Conservation (phyloP, 2,329 filamentous ascomycete species). For the Dothidotthia symphoricarpi region DNA sequence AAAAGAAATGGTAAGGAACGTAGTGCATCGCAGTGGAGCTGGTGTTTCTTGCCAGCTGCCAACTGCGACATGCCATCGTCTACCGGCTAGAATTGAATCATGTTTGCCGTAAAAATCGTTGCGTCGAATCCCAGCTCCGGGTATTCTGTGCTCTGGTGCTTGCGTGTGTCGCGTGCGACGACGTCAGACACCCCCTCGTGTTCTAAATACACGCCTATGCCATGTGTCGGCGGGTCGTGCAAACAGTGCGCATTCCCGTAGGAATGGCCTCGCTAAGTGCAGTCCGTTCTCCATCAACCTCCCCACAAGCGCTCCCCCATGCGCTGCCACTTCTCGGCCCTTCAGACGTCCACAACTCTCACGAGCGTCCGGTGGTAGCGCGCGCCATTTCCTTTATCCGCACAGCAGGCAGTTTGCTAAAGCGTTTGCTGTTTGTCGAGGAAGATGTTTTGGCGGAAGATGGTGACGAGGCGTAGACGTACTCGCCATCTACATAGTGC, state of each 20-base stretch:
- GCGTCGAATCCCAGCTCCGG: no score
- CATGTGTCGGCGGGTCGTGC: not conserved
- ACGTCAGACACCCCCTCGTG: no score
- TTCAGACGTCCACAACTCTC: constrained; percentile 3
- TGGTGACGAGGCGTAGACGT: constrained; percentile 63
- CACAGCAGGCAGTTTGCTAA: constrained; percentile 38
- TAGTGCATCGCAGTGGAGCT: no score
- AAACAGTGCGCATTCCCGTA: not conserved
- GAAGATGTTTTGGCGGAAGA: constrained; percentile 31
- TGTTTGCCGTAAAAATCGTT: no score
- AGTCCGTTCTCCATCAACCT: no score
- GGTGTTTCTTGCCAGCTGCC: no score
- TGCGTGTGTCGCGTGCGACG: constrained; percentile 4
- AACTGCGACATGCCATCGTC: no score
- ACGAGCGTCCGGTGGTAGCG: constrained; percentile 28
- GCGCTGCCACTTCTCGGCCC: no score
- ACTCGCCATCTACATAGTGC: constrained; percentile 92
- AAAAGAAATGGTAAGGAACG: no score
- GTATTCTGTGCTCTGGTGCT: not conserved
- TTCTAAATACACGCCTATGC: not conserved
- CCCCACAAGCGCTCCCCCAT: no score
- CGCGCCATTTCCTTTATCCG: constrained; percentile 35
- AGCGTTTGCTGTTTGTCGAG: constrained; percentile 28
- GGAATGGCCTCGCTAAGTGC: no score
- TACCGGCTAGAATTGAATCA: no score